Percentiles rank a stretch among this genome's conserved stretches.
These are phyloP conservation scores for Globisporangium orthogonon DNA, from an alignment of 352 stramenopile genomes.

Conservation along the genomic window DNA sequence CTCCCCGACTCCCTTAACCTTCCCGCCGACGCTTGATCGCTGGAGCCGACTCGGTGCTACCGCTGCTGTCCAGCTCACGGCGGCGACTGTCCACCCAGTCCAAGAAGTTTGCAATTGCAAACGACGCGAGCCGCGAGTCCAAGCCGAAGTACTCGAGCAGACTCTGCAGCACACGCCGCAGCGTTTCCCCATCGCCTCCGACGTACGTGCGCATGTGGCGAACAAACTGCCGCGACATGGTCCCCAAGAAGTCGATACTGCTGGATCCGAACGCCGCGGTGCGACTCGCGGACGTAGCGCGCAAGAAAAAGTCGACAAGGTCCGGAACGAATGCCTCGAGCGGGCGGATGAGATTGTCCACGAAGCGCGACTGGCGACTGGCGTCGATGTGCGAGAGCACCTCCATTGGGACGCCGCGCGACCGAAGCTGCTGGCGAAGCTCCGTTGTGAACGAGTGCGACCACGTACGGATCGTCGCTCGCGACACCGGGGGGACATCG, in stretches of 20 bases:
- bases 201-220: slow-evolving; percentile 27
- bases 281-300: slow-evolving; percentile 51
- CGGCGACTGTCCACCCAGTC: slow-evolving; percentile 20
- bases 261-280: slow-evolving; percentile 35
- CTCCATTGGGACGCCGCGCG: slow-evolving; percentile 23
- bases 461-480: slow-evolving; percentile 50
- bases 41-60: slow-evolving; percentile 4
- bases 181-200: slow-evolving; percentile 20
- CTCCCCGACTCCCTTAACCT: slow-evolving; percentile 1
- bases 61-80: neutral
- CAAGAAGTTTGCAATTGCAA: slow-evolving; percentile 38
- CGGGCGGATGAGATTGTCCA: slow-evolving; percentile 35
- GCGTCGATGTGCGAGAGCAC: slow-evolving; percentile 26
- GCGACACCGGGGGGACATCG: slow-evolving; percentile 54
- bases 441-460: slow-evolving; percentile 36
- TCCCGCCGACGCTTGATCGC: slow-evolving; percentile 29
- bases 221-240: slow-evolving; percentile 51
- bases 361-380: slow-evolving; percentile 21
- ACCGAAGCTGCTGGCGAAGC: slow-evolving; percentile 34
- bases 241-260: slow-evolving; percentile 39
- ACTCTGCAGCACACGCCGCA: slow-evolving; percentile 29
- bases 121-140: slow-evolving; percentile 31
- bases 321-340: slow-evolving; percentile 57
- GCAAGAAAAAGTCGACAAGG: slow-evolving; percentile 48
- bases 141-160: slow-evolving; percentile 35